These are phyloP conservation scores for Kurtzmaniella quercitrusa DNA, from an alignment of 1,139 yeast genomes.

Conservation along the genomic window DNA sequence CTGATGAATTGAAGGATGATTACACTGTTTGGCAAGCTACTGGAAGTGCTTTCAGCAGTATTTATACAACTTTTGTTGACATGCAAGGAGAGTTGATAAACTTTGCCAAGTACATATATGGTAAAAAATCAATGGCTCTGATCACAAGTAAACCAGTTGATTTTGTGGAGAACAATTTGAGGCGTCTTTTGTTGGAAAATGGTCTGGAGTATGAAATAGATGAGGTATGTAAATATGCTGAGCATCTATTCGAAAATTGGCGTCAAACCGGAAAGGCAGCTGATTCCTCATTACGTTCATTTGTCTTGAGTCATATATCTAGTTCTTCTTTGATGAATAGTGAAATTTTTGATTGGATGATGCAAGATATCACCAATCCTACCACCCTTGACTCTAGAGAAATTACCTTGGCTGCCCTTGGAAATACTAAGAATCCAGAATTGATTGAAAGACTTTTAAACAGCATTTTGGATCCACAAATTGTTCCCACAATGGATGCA, in stretches of 20 bases:
- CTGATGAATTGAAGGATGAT: constrained; percentile 42
- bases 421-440: constrained; percentile 41
- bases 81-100: constrained; percentile 32
- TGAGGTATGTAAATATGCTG: constrained; percentile 46
- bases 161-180: constrained; percentile 5
- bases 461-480: constrained; percentile 34
- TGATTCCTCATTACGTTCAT: constrained; percentile 54
- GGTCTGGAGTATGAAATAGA: constrained; percentile 23
- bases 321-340: constrained; percentile 38
- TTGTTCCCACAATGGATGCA: constrained; percentile 68
- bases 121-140: constrained; percentile 31
- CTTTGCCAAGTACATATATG: constrained; percentile 40
- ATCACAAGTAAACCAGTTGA: constrained; percentile 26
- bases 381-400: constrained; percentile 65
- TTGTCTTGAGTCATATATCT: constrained; percentile 49
- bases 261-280: constrained; percentile 26
- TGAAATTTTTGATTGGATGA: constrained; percentile 41
- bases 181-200: not conserved
- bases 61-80: constrained; percentile 48
- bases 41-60: constrained; percentile 35
- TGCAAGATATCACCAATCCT: constrained; percentile 51
- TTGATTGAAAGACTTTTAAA: constrained; percentile 35
- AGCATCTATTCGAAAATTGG: constrained; percentile 36
- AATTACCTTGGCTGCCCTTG: constrained; percentile 58
- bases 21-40: constrained; percentile 68